Evolutionary conservation across 768 basidiomycete genomes (phyloP), one percentile per base, ranked within the genome.

Genomic region (Auricularia sp.): DNA sequence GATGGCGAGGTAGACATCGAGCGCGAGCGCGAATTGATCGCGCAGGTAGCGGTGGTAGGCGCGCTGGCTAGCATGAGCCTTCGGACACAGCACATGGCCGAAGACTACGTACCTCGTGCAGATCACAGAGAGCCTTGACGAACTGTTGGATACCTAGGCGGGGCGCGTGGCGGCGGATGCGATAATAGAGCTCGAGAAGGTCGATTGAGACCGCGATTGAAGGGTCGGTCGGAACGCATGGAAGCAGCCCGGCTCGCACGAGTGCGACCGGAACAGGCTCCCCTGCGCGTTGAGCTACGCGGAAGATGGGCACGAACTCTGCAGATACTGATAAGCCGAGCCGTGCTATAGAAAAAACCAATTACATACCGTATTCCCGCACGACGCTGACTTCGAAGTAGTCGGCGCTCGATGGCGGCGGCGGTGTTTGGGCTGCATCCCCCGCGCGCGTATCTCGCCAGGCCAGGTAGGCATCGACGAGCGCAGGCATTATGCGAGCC

Each of bases 1-100:
- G 14, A 76, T 65, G 18, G 71, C 70, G 11, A 74, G 67, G 33
- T 72, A 75, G 4, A 69, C 47, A 63, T 76, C 72, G 35, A 67
- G 72, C 0, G 69, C 64, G 10, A 70, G 66, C 2, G 70, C 64
- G 44, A 76, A 73, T 62, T 75, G 73, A 10, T 60, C 21, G 0
- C 54, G 62, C 16, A 71, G 47, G 61, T 65, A 66, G 3, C 56
- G 42, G 11, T 65, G 63, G 33, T 63, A 69, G 7, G 64, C 47
- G 18, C 66, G 61, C 65, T 64, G 34, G 14, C 36, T 35, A 7
- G 61, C 66, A 64, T 59, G 3, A 66, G 36, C 14, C 58, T 62
- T 66, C 68, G 42, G 65, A 66, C 34, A 66, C 64, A 33, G 11
- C 11, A 44, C 65, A 23, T 61, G 56, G 64, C n/a, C n/a, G n/a